phyloP scores from a whole-genome alignment of 2,329 filamentous ascomycete species.

The Ascocoryne sarcoides region DNA sequence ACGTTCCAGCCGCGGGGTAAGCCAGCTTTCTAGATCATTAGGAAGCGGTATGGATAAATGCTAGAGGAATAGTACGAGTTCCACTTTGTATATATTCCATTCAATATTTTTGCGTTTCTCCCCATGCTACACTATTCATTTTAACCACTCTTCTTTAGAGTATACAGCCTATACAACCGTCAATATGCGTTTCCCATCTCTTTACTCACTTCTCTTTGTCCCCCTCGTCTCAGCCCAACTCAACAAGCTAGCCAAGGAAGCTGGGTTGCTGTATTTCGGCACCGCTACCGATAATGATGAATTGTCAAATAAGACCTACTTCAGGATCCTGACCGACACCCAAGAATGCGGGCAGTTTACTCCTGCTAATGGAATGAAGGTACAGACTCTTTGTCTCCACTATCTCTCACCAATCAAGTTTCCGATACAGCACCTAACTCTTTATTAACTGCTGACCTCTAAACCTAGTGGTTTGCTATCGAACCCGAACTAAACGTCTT shows the following conservation, averaged over 20 bases:
- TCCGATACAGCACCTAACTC: not conserved
- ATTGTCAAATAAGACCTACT: conserved; percentile 45
- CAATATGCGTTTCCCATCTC: conserved; percentile 14
- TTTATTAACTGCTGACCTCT: not conserved
- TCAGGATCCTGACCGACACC: conserved; percentile 42
- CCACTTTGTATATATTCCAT: too few species aligned
- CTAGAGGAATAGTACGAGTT: too few species aligned
- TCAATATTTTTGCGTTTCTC: too few species aligned
- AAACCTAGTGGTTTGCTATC: conserved; percentile 46
- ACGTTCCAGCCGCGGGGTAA: too few species aligned
- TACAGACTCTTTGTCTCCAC: conserved; percentile 4
- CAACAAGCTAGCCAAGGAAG: conserved; percentile 44
- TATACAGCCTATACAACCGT: too few species aligned
- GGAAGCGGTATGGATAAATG: too few species aligned
- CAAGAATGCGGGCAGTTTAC: conserved; percentile 57
- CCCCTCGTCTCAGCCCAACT: conserved; percentile 33
- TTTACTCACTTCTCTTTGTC: conserved; percentile 6
- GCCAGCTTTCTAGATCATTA: too few species aligned
- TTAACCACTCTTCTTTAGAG: too few species aligned
- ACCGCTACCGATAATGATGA: conserved; percentile 51
- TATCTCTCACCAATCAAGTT: not conserved
- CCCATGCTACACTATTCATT: too few species aligned
- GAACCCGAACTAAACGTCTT: conserved; percentile 50
- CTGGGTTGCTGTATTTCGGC: conserved; percentile 46
- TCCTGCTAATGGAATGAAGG: conserved; percentile 51